phyloP scores from a whole-genome alignment of 2,329 filamentous ascomycete genomes.

The Stachybotrys elegans region DNA sequence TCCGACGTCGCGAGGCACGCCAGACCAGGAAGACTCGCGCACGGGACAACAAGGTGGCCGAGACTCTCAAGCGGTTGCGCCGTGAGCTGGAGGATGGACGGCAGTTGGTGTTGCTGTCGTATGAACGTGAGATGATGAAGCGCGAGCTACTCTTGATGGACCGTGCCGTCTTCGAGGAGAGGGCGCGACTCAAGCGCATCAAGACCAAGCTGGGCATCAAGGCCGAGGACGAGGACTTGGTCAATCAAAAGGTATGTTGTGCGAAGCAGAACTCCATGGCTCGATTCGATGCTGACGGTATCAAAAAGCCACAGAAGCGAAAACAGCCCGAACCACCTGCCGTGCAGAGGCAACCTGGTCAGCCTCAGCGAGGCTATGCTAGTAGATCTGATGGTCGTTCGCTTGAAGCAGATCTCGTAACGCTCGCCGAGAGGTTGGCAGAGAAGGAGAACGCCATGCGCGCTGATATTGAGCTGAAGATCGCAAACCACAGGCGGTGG shows the following conservation, averaged over 20 bases:
- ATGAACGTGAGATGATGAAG: constrained; percentile 74
- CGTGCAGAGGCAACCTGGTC: constrained; percentile 55
- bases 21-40: constrained; percentile 93
- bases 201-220: constrained; percentile 88
- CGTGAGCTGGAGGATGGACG: constrained; percentile 88
- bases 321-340: constrained; percentile 56
- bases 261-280: constrained; percentile 20
- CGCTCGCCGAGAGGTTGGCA: constrained; percentile 69
- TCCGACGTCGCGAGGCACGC: constrained; percentile 88
- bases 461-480: constrained; percentile 78
- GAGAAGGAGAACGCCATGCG: constrained; percentile 80
- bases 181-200: constrained; percentile 75
- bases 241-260: constrained; percentile 80
- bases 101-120: constrained; percentile 70
- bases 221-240: constrained; percentile 86
- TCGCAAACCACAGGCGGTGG: constrained; percentile 85
- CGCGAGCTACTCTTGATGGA: constrained; percentile 73
- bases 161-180: constrained; percentile 75
- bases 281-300: constrained; percentile 29
- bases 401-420: constrained; percentile 72
- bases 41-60: constrained; percentile 87
- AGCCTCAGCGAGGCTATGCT: constrained; percentile 61
- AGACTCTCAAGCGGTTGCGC: constrained; percentile 88
- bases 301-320: constrained; percentile 61
- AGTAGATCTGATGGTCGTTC: constrained; percentile 64